phyloP scores from a whole-genome alignment of 1,139 yeast genomes.

The Zygoascus sp. region DNA sequence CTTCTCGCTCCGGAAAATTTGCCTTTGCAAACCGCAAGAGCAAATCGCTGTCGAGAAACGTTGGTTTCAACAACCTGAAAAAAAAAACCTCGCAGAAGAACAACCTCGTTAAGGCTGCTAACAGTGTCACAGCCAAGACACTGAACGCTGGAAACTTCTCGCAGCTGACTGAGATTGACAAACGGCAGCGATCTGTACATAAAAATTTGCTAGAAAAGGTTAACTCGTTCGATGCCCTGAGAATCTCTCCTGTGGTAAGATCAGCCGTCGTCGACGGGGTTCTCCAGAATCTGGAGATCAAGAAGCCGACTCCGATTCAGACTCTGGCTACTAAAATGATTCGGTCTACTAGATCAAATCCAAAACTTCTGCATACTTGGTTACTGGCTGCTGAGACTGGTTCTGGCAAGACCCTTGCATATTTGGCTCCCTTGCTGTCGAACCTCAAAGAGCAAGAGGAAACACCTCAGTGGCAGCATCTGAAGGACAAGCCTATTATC shows the following conservation, averaged over 20 bases:
- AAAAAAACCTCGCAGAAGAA: slow-evolving; percentile 5
- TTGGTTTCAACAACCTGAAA: slow-evolving; percentile 14
- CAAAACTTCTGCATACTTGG: slow-evolving; percentile 33
- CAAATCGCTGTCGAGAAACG: slow-evolving; percentile 23
- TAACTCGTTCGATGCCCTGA: slow-evolving; percentile 57
- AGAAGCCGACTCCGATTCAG: slow-evolving; percentile 62
- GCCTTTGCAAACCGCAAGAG: slow-evolving; percentile 14
- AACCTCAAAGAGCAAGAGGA: slow-evolving; percentile 49
- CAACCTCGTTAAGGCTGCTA: slow-evolving; percentile 8
- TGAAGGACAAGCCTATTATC: slow-evolving; percentile 43
- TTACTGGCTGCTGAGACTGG: slow-evolving; percentile 96
- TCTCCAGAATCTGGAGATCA: slow-evolving; percentile 25
- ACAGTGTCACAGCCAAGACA: slow-evolving; percentile 12
- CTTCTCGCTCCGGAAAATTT: slow-evolving; percentile 1
- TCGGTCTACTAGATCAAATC: slow-evolving; percentile 30
- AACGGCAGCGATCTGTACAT: slow-evolving; percentile 32
- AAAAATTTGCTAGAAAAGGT: slow-evolving; percentile 46
- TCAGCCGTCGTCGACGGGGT: slow-evolving; percentile 59
- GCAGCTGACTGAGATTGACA: slow-evolving; percentile 32
- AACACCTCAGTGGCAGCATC: slow-evolving; percentile 23
- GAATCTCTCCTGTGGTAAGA: slow-evolving; percentile 64
- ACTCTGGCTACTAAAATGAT: slow-evolving; percentile 52
- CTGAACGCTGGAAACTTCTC: slow-evolving; percentile 28
- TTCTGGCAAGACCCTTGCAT: slow-evolving; percentile 93
- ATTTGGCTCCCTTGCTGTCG: slow-evolving; percentile 69